Base-by-base conservation (phyloP, 331 rosid species). In the Malus hybrid region DNA sequence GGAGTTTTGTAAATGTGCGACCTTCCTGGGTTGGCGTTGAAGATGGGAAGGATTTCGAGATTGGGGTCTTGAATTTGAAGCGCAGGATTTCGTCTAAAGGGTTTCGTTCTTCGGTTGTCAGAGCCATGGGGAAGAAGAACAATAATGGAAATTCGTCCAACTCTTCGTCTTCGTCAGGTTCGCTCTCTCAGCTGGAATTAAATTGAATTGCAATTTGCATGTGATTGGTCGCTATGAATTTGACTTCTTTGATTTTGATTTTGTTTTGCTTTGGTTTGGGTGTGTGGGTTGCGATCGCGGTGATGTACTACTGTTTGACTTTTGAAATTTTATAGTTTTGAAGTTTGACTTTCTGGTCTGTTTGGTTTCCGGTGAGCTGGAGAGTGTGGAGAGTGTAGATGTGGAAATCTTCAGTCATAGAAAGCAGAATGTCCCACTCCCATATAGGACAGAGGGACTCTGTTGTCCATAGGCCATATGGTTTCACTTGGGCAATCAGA, bases 111-210 rank as follows among this genome's bases (percentile, higher is more conserved):
- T 74, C 66, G 42, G 72, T 79, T 53, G 84, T 92, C 70, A 73
- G 76, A 74, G 95, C 97, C 70, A 68, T 69, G 56, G 91, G 92
- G 65, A 94, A 92, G 77, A 94, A 92, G 74, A 88, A 74, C 70
- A 58, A 90, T 75, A 74, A 79, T 28, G 91, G 78, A 74, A 82
- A 82, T 79, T 85, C 88, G 6, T 84, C 96, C 55, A 79, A 81
- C 79, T 81, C 85, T 19, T 86, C 97, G 0, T 86, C 93, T 75
- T 87, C 94, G 76, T 87, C 97, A 65, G 96, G 93, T 94, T 65
- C 71, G 81, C 70, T 5, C 61, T 70, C 62, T 63, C 57, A 16
- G n/a, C 24, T 64, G 77, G 14, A 60, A 28, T 63, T 34, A 24
- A 44, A 68, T 50, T 52, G 57, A 16, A 52, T 52, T 6, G 57